Percentiles rank a stretch among this genome's conserved stretches.
phyloP scores from a whole-genome alignment of 2,329 filamentous ascomycete genomes.

The Colletotrichum navitas region DNA sequence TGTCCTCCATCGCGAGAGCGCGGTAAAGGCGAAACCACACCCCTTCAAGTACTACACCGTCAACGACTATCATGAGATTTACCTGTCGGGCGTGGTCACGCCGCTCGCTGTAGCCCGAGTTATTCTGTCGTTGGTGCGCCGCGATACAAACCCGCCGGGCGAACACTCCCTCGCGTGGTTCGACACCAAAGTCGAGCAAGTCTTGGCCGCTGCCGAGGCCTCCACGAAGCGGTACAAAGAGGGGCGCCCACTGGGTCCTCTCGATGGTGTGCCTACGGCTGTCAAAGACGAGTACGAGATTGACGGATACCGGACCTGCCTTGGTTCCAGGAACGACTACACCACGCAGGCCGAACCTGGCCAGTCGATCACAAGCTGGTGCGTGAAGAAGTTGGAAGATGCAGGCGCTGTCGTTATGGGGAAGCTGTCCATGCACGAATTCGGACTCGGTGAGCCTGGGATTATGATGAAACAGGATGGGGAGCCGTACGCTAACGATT shows the following conservation, averaged over 20 bases:
- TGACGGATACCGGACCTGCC: slow-evolving; percentile 76
- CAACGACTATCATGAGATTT: slow-evolving; percentile 60
- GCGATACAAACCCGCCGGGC: slow-evolving; percentile 53
- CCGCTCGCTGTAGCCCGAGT: slow-evolving; percentile 60
- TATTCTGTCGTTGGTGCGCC: slow-evolving; percentile 60
- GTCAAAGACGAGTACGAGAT: slow-evolving; percentile 84
- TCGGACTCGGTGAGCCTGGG: slow-evolving; percentile 70
- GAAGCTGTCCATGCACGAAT: slow-evolving; percentile 78
- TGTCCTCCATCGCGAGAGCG: slow-evolving; percentile 38
- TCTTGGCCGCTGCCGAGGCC: slow-evolving; percentile 58
- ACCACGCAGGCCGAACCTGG: slow-evolving; percentile 58
- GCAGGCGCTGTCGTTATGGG: slow-evolving; percentile 61
- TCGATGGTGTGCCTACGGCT: slow-evolving; percentile 80
- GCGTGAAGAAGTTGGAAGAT: slow-evolving; percentile 76
- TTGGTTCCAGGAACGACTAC: slow-evolving; percentile 73
- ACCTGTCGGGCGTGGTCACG: slow-evolving; percentile 59
- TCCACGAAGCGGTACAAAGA: slow-evolving; percentile 63
- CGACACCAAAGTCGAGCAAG: slow-evolving; percentile 56
- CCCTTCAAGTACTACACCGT: slow-evolving; percentile 51
- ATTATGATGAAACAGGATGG: background rate
- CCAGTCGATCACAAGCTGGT: slow-evolving; percentile 71
- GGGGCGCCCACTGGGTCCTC: slow-evolving; percentile 68
- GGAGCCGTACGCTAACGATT: slow-evolving; percentile 5
- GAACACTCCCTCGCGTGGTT: slow-evolving; percentile 60
- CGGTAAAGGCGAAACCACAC: slow-evolving; percentile 28